Evolutionary conservation across 1,284 basidiomycete species (phyloP), one percentile per base, ranked within the genome.

Genomic region (Moniliophthora roreri): DNA sequence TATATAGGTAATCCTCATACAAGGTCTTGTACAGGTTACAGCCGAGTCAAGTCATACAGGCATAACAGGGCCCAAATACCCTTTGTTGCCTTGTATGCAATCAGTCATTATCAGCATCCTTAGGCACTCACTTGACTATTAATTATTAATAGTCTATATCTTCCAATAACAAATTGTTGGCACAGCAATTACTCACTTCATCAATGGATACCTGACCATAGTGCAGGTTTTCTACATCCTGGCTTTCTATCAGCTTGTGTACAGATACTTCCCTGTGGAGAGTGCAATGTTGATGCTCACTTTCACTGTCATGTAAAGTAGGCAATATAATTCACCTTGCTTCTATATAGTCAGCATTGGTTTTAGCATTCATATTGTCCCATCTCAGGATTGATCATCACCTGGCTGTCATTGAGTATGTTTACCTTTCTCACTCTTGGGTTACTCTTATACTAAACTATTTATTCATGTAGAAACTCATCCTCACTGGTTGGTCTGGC

Each of bases 181-280:
- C 4, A 60, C 62, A 34, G 60, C 56, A 9, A 57, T 62, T 48
- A 63, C 62, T 0, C 62, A 63, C 36, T 59, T 57, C 32, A 60
- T 60, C 36, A 63, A 63, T 45, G 60, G 62, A 15, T 63, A 58
- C 50, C 48, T 63, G 0, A 59, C 57, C n/a, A 54, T 62, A 3
- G 62, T 63, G 1, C 62, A 63, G 40, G 59, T 63, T 0, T 63
- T 62, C 35, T 62, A 59, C 44, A 54, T 63, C 2, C 62, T 60
- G 11, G 56, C 60, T 18, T 63, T 60, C 41, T 63, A 63, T 42
- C 62, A 62, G 48, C 46, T 58, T 6, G 59, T 59, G 32, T 63
- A 62, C 32, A 59, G 62, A 2, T 63, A 63, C 23, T 62, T 59
- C 9, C 60, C 62, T 13, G 60, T 62, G n/a, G 62, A 63, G 50